Percentiles rank a stretch among this genome's conserved stretches.
These are phyloP conservation scores for Helotiales sp. DNA, from an alignment of 2,329 filamentous ascomycete species.

Conservation along the genomic window DNA sequence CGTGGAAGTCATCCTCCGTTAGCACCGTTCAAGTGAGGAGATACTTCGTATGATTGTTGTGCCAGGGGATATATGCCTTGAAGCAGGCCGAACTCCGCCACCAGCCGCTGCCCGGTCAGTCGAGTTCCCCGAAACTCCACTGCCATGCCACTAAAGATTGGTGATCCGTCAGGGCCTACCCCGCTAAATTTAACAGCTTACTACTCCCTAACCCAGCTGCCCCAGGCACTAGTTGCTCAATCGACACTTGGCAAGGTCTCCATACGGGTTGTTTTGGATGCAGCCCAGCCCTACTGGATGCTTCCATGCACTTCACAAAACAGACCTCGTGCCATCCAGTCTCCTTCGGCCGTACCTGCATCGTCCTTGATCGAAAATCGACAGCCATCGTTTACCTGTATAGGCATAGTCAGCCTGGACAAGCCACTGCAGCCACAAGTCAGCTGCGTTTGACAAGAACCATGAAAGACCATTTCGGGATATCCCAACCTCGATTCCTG, in stretches of 20 bases:
- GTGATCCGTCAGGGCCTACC: not conserved
- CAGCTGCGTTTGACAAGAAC: not conserved
- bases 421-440: not conserved
- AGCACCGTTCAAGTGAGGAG: not conserved
- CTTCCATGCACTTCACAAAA: not conserved
- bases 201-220: no score
- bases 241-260: not conserved
- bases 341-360: not conserved
- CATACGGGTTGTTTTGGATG: not conserved
- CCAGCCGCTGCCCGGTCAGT: not conserved
- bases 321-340: not conserved
- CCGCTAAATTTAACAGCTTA: not conserved
- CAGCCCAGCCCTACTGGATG: not conserved
- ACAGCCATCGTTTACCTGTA: constrained; percentile 1
- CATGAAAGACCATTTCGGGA: not conserved
- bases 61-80: not conserved
- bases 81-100: not conserved
- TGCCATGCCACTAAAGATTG: not conserved
- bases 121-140: not conserved
- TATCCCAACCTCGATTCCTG: not conserved
- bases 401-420: not conserved
- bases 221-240: not conserved
- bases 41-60: not conserved
- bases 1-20: not conserved
- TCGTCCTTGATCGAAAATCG: not conserved